Evolutionary conservation across 2,329 filamentous ascomycete genomes (phyloP).

Genomic region (Tolypocladium ovalisporum): DNA sequence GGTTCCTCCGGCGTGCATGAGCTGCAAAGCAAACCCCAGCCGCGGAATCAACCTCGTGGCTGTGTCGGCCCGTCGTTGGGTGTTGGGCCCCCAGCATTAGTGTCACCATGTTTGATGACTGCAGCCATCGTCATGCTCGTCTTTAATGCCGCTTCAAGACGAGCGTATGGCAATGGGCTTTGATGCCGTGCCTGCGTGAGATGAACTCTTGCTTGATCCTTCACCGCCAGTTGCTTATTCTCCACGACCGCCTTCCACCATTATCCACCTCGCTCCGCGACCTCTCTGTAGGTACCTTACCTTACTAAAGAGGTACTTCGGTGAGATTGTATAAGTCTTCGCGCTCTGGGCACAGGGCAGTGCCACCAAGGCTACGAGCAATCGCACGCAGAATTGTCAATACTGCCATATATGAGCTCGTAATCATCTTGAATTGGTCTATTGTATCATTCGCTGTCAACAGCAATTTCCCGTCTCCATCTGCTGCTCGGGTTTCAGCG

Average conservation of each 20-base stretch:
- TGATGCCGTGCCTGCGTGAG: background rate
- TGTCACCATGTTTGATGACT: background rate
- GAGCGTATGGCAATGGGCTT: no score
- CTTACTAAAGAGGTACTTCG: no score
- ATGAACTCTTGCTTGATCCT: background rate
- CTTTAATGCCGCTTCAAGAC: background rate
- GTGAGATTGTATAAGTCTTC: no score
- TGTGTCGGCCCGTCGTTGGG: background rate
- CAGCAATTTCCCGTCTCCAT: background rate
- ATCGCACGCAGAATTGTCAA: background rate
- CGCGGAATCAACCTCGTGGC: background rate
- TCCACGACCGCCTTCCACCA: no score
- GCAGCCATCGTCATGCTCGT: background rate
- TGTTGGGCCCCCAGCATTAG: background rate
- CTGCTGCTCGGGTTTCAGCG: background rate
- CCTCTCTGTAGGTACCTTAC: no score
- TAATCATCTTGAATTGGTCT: background rate
- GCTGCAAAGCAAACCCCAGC: background rate
- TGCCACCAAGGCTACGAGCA: background rate
- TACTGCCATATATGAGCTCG: background rate
- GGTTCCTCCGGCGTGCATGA: no score
- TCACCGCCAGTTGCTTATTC: background rate
- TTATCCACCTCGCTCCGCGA: no score
- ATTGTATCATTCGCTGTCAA: background rate
- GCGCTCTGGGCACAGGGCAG: background rate